Percentiles rank a stretch among this genome's conserved stretches.
phyloP scores from a whole-genome alignment of 257 asterid species.

The Nicotiana undulata region DNA sequence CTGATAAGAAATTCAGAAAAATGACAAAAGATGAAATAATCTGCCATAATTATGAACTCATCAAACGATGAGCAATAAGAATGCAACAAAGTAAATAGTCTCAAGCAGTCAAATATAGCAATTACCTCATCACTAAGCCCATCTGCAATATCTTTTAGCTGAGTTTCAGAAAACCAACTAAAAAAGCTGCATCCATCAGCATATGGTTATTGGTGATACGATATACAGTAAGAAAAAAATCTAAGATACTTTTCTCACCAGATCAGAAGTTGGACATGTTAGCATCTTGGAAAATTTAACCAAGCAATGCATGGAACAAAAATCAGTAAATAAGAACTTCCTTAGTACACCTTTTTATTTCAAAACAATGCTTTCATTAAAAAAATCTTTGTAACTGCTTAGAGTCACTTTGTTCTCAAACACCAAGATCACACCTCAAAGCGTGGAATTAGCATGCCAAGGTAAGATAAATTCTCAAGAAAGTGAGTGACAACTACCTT shows the following conservation, averaged over 20 bases:
- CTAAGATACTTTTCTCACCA: neutral
- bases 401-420: neutral
- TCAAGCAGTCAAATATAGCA: constrained; percentile 1
- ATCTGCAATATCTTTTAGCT: constrained; percentile 23
- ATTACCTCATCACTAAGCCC: constrained; percentile 44
- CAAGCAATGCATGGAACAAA: neutral
- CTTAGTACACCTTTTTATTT: neutral
- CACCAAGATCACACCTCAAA: neutral
- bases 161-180: constrained; percentile 46
- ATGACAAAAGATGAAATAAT: neutral
- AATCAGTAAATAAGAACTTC: neutral
- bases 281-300: neutral
- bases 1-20: neutral
- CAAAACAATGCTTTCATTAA: neutral
- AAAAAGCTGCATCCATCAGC: constrained; percentile 45
- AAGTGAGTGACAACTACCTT: constrained; percentile 25
- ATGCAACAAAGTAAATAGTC: neutral
- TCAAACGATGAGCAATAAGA: neutral
- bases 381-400: neutral
- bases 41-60: neutral
- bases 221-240: neutral
- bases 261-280: neutral
- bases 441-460: neutral
- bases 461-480: neutral
- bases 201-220: constrained; percentile 10